phyloP scores from a whole-genome alignment of 2,329 filamentous ascomycete species.

The Aspergillus fumigatus region DNA sequence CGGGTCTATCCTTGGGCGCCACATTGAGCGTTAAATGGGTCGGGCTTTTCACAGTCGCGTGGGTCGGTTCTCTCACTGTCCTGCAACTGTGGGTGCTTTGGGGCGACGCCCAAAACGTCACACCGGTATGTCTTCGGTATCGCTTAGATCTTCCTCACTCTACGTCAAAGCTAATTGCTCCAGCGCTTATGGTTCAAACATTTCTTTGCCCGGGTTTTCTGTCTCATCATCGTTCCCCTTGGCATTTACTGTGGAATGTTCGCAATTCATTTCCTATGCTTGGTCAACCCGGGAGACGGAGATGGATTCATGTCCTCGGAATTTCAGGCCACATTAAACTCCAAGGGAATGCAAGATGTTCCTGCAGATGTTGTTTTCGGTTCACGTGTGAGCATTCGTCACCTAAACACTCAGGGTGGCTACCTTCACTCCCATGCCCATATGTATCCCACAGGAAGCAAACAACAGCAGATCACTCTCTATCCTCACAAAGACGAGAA shows the following conservation, averaged over 20 bases:
- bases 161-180: conserved; percentile 19
- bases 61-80: conserved; percentile 87
- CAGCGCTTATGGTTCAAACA: conserved; percentile 86
- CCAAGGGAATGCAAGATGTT: conserved; percentile 92
- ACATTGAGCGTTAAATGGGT: conserved; percentile 99
- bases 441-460: conserved; percentile 97
- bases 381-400: conserved; percentile 78
- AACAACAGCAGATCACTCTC: conserved; percentile 97
- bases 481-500: conserved; percentile 99
- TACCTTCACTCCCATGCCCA: conserved; percentile 95
- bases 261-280: conserved; percentile 88
- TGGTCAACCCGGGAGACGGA: conserved; percentile 91
- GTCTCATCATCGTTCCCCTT: conserved; percentile 80
- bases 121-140: conserved; percentile 52
- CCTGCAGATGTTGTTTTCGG: conserved; percentile 88
- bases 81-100: conserved; percentile 94
- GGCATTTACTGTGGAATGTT: conserved; percentile 97
- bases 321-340: conserved; percentile 96
- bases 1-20: conserved; percentile 80
- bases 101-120: conserved; percentile 81
- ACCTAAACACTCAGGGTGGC: conserved; percentile 95
- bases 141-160: neutral
- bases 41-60: conserved; percentile 95
- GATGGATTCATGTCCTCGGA: conserved; percentile 99
- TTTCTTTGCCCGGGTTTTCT: conserved; percentile 84